Base-by-base conservation (phyloP, 2,329 filamentous ascomycete genomes). In the Stagonosporopsis chrysanthemi region DNA sequence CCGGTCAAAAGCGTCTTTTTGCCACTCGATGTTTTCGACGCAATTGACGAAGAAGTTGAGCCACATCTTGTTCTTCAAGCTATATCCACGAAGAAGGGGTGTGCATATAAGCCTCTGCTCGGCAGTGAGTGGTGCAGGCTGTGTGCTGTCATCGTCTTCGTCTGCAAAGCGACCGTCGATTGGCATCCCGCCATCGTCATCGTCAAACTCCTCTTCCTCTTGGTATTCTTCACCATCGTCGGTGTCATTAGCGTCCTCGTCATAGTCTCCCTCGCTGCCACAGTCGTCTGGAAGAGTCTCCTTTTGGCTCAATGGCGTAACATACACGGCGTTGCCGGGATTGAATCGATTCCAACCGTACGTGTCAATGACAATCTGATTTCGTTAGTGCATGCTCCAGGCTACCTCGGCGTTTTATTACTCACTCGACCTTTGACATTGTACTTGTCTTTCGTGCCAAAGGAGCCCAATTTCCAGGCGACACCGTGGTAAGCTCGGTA, bases 61-160 rank as follows among this genome's bases (percentile, higher is more conserved):
- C 92, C 92, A 97, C 22, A 91, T 81, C 78, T 96, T 96, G 77
- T 96, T 91, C 4, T 86, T 86, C 72, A 96, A 93, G 1, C 90
- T 87, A 67, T 96, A 97, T 0, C 92, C 92, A 6, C 94, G 83
- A 0, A 96, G 90, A 0, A 95, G 86, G 0, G 92, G 88, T 4
- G 89, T 91, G 8, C 91, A 88, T 52, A 94, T 88, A 3, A 96
- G 80, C 36, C 93, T 89, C 63, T 96, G 90, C 58, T 95, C 90
- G 29, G 92, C 88, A 0, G 84, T 90, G 69, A 94, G 92, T 81
- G 82, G 14, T 78, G 82, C 6, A 80, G 79, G 42, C 12, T 57
- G 48, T 22, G 54, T 52, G 39, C 43, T 40, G 26, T 52, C 54
- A 28, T 57, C 54, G 26, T 58, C 60, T 60, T 58, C 56, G 11